Evolutionary conservation across 176 grass and related monocot species (phyloP).

Genomic region (Aegilops bicornis): DNA sequence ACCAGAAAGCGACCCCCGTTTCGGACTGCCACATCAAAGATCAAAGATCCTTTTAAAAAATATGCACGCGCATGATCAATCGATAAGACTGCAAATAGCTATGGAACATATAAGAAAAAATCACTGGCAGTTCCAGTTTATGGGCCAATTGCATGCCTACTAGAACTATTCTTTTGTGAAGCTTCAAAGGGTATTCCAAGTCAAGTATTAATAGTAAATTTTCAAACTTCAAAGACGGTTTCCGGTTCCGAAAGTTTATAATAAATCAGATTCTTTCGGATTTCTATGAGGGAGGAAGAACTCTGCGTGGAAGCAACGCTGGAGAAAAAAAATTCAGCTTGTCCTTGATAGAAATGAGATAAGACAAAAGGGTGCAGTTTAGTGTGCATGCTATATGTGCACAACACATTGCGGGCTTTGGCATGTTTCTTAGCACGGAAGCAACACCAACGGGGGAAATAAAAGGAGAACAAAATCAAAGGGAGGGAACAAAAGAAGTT

Average conservation of each 20-base stretch:
- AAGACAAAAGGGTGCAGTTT: neutral
- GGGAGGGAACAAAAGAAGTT: neutral
- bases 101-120: neutral
- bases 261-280: neutral
- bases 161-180: neutral
- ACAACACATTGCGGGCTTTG: constrained; percentile 14
- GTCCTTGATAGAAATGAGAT: neutral
- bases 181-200: neutral
- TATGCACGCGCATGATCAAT: neutral
- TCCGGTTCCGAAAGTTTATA: neutral
- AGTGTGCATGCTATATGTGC: neutral
- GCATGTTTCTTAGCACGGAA: constrained; percentile 27
- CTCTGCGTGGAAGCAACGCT: neutral
- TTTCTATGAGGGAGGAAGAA: neutral
- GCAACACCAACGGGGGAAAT: neutral
- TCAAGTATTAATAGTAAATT: neutral
- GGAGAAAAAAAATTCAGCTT: neutral
- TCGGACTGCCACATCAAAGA: neutral
- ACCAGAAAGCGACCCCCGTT: constrained; percentile 32
- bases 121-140: too few species aligned
- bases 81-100: neutral
- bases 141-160: neutral
- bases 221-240: neutral
- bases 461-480: neutral
- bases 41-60: constrained; percentile 5